phyloP scores from a whole-genome alignment of 2,329 filamentous ascomycete genomes.

The Penicillium brevicompactum region DNA sequence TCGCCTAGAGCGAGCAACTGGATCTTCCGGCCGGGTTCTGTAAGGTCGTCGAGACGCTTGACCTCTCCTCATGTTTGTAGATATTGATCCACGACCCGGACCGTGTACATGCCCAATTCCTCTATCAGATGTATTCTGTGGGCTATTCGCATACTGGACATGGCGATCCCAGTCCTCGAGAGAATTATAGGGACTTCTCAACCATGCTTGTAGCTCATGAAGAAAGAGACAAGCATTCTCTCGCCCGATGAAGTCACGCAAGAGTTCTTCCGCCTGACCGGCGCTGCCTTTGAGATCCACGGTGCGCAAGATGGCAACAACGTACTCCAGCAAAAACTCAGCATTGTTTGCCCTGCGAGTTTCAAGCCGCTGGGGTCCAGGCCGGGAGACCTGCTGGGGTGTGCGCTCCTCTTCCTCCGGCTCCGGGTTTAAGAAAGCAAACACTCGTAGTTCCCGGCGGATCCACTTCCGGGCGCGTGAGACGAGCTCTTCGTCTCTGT shows the following conservation, averaged over 20 bases:
- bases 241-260: slow-evolving; percentile 76
- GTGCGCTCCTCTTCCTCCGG: slow-evolving; percentile 20
- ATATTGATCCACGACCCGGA: slow-evolving; percentile 12
- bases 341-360: slow-evolving; percentile 65
- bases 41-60: slow-evolving; percentile 2
- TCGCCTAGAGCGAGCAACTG: slow-evolving; percentile 1
- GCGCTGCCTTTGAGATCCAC: slow-evolving; percentile 78
- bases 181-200: slow-evolving; percentile 75
- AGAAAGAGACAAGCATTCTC: slow-evolving; percentile 74
- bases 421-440: slow-evolving; percentile 66
- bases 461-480: slow-evolving; percentile 80
- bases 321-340: slow-evolving; percentile 84
- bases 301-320: slow-evolving; percentile 79
- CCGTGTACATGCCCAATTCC: neutral
- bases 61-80: neutral
- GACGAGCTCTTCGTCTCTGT: slow-evolving; percentile 65
- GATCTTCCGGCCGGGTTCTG: slow-evolving; percentile 1
- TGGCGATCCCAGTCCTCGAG: slow-evolving; percentile 77
- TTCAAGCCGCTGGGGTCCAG: slow-evolving; percentile 36
- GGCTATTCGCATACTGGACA: slow-evolving; percentile 66
- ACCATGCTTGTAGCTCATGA: slow-evolving; percentile 81
- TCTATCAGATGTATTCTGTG: neutral
- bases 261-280: slow-evolving; percentile 76
- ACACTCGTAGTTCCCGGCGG: slow-evolving; percentile 80
- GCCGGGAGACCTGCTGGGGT: slow-evolving; percentile 20